A percentile compares a stretch with the other conserved stretches of the same genome.
These are phyloP conservation scores for Cladosporium oxysporum DNA, from an alignment of 2,329 filamentous ascomycete species.

Conservation along the genomic window DNA sequence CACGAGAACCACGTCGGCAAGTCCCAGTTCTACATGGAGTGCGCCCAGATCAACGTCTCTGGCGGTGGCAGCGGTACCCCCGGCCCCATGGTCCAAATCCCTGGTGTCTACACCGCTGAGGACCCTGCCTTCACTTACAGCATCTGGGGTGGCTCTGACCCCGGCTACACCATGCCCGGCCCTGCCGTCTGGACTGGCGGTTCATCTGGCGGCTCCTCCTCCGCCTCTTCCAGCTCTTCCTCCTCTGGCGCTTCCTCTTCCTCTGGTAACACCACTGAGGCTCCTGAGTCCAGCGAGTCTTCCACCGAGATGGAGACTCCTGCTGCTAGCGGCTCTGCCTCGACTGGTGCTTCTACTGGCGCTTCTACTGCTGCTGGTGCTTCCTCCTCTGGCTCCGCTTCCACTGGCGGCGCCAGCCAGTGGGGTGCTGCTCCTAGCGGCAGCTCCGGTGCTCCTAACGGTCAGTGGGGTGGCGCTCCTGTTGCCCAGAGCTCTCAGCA, in stretches of 20 bases:
- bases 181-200: conserved; percentile 23
- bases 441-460: neutral
- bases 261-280: neutral
- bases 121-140: conserved; percentile 28
- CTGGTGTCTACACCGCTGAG: conserved; percentile 26
- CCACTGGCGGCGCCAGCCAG: neutral
- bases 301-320: neutral
- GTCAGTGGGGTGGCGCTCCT: neutral
- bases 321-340: neutral
- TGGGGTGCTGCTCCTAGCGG: neutral
- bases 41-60: conserved; percentile 26
- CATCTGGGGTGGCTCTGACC: conserved; percentile 24
- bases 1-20: conserved; percentile 26
- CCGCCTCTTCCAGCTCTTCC: neutral
- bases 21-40: conserved; percentile 25
- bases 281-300: neutral
- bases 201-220: conserved; percentile 19
- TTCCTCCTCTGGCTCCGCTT: neutral
- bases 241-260: conserved; percentile 1
- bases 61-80: conserved; percentile 26
- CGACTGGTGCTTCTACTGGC: conserved; percentile 4
- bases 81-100: conserved; percentile 25
- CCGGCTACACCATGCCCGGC: conserved; percentile 24
- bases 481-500: neutral
- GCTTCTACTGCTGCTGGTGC: neutral